Evolutionary conservation across 2,329 filamentous ascomycete species (phyloP), one percentile per base, ranked within the genome.

Genomic region (Fusarium foetens): DNA sequence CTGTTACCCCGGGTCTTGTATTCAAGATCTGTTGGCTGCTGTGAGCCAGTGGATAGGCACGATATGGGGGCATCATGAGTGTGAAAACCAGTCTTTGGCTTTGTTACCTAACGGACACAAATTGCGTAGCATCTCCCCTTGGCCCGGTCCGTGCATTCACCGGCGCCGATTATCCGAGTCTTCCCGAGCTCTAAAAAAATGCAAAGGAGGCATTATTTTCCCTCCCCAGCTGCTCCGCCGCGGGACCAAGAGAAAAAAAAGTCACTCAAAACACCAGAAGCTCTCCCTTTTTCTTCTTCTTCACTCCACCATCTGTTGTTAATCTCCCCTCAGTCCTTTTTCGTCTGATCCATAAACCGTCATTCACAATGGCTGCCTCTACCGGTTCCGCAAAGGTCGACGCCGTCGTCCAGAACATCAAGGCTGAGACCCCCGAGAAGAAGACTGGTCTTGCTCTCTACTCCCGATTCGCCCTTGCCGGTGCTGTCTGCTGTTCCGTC

Each of bases 401-500:
- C 64, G 81, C 83, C 77, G 79, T 83, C 76, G 80, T 84, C 78
- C 79, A 83, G 79, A 80, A 80, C 73, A 79, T 81, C 76, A 81
- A 81, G 76, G 81, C 80, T 75, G 77, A 77, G 67, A 81, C 83
- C 72, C 81, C 83, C 64, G 71, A 79, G 72, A 82, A 85, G 82
- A 82, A 84, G 71, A 81, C 81, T 73, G 86, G 86, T 75, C 8
- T 94, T 76, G 86, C 83, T 68, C 93, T 99, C 79, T 98, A 98
- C 92, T 93, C 94, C 80, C 91, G 94, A 86, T 98, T 98, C 88
- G 95, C 96, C 86, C 93, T 99, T 80, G 95, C 96, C 80, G 96
- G 96, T 86, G 96, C 96, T 79, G 87, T 98, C 88, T 98, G 96
- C 92, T 99, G 96, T 86, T 96, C 95, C 79, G 87, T 98, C 86